Evolutionary conservation across 192 early-diverging fungal genomes (phyloP).

Genomic region (Coemansia sp.): DNA sequence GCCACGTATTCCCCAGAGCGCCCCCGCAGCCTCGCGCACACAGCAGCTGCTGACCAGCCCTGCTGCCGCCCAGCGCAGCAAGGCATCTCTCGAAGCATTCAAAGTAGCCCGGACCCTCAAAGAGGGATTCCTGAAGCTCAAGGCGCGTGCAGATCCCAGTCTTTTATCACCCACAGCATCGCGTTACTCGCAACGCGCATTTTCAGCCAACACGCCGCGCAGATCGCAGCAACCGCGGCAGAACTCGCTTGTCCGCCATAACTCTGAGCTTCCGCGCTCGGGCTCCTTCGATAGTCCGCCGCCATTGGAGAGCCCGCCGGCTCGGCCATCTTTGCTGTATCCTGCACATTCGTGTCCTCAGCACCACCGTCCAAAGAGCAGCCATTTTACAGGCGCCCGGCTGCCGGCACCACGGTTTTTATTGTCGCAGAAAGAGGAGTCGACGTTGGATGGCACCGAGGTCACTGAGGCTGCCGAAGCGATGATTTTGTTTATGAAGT

Average conservation of each 20-base stretch:
- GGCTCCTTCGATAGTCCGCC: constrained; percentile 7
- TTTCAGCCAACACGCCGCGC: constrained; percentile 28
- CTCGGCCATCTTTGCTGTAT: constrained; percentile 2
- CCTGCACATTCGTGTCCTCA: constrained; percentile 29
- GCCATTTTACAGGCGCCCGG: background rate
- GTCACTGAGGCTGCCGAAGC: constrained; percentile 37
- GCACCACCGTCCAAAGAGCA: constrained; percentile 3
- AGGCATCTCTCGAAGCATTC: constrained; percentile 35
- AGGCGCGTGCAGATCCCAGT: constrained; percentile 28
- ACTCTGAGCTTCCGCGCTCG: constrained; percentile 21
- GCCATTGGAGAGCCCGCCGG: no score
- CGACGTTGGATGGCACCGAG: constrained; percentile 7
- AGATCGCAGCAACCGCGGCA: constrained; percentile 4
- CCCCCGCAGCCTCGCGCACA: constrained; percentile 23
- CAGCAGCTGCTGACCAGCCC: constrained; percentile 32
- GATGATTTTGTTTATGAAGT: constrained; percentile 45
- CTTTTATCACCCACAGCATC: constrained; percentile 5
- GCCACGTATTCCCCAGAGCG: constrained; percentile 19
- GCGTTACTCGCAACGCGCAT: constrained; percentile 15
- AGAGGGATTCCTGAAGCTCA: constrained; percentile 40
- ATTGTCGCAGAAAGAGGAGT: background rate
- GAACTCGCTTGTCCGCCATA: constrained; percentile 20
- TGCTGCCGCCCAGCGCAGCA: constrained; percentile 32
- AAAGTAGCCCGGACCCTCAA: constrained; percentile 43
- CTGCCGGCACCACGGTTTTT: constrained; percentile 13